Evolutionary conservation across 2,329 filamentous ascomycete genomes (phyloP), one percentile per base, ranked within the genome.

Genomic region (Bipolaris zeicola): DNA sequence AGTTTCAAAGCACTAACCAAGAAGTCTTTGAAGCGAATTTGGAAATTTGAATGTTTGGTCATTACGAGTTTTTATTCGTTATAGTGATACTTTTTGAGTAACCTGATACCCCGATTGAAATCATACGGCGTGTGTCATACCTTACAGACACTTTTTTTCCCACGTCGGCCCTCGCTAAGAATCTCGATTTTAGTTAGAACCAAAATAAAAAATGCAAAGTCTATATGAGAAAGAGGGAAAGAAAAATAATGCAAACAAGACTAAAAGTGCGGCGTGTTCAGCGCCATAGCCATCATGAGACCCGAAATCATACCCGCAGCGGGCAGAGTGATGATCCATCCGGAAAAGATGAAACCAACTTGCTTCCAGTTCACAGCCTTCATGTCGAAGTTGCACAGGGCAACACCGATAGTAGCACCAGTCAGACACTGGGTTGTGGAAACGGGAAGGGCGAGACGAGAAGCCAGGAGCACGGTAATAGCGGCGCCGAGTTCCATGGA

Each of bases 381-480:
- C 18, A 71, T n/a, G 28, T 68, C 68, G n/a, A 67, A 69, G 45
- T 71, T 71, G 67, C 71, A 69, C 51, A 72, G 51, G 11, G 68
- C 68, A 28, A 66, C 65, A 7, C 66, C 69, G 28, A 70, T 62
- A 6, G 62, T 53, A 20, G 69, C 62, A 6, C 69, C 69, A 5
- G 65, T 67, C 51, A 72, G 45, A 41, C 86, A 88, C 75, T 87
- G 85, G 0, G 86, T 87, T 1, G 86, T 89, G 2, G 85, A 87
- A 33, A 89, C 81, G 2, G 87, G 86, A 2, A 89, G 82, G 52
- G 82, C 79, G 24, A 88, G 80, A 50, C 85, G 83, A 2, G 86
- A 87, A 47, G 86, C 86, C 55, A 89, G 71, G 51, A 89, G 81
- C 54, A 89, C 82, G 14, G 87, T 87, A 60, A 86, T 80, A 42